Evolutionary conservation across 768 basidiomycete genomes (phyloP).

Genomic region (Panaeolus cyanescens): DNA sequence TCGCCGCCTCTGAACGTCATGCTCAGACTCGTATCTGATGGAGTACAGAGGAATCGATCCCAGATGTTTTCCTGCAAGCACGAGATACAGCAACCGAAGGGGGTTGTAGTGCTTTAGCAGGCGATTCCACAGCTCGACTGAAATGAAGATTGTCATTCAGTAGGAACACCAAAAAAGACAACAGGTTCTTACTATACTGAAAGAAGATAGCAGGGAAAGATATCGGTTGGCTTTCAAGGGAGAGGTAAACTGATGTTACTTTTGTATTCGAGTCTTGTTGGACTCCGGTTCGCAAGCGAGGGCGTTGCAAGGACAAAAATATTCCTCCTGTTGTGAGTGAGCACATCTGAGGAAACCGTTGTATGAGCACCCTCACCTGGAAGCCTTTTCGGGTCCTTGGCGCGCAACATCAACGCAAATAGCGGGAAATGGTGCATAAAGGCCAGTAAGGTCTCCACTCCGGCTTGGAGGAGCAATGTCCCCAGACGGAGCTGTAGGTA

Average conservation of each 20-base stretch:
- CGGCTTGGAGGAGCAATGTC: conserved; percentile 60
- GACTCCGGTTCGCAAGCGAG: conserved; percentile 25
- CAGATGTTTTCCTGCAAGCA: conserved; percentile 51
- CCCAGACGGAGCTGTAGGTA: conserved; percentile 27
- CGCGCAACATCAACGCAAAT: conserved; percentile 80
- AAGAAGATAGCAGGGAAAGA: conserved; percentile 53
- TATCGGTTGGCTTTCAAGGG: conserved; percentile 51
- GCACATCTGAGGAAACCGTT: not conserved
- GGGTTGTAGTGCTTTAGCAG: conserved; percentile 62
- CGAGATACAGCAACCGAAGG: conserved; percentile 47
- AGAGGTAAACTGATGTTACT: not conserved
- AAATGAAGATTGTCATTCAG: not conserved
- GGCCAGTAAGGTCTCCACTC: conserved; percentile 64
- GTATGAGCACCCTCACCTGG: conserved; percentile 58
- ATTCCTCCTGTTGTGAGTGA: conserved; percentile 18
- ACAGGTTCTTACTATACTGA: conserved; percentile 53
- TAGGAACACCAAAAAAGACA: not conserved
- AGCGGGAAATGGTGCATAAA: conserved; percentile 94
- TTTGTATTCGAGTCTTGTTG: conserved; percentile 17
- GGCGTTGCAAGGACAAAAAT: conserved; percentile 12
- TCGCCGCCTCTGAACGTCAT: not conserved
- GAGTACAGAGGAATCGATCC: conserved; percentile 48
- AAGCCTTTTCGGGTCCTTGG: conserved; percentile 82
- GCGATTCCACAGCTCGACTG: conserved; percentile 51
- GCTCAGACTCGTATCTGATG: conserved; percentile 30